These are phyloP conservation scores for Lepidium campestre DNA, from an alignment of 441 rosid genomes.

Conservation along the genomic window DNA sequence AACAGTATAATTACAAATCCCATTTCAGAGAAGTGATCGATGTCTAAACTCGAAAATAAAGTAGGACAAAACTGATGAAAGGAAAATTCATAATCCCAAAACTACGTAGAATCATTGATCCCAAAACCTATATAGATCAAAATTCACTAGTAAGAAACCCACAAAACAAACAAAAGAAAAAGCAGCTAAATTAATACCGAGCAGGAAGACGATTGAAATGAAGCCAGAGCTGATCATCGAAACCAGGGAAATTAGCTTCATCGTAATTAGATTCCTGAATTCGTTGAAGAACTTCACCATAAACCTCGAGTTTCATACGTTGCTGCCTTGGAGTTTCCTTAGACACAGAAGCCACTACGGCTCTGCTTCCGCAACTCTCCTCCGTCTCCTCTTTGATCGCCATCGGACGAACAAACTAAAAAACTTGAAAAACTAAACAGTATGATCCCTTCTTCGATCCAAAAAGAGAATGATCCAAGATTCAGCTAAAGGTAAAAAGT, in stretches of 20 bases:
- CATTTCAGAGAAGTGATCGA: neutral
- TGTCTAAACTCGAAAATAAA: neutral
- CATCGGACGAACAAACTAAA: slow-evolving; percentile 32
- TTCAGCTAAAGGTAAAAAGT: slow-evolving; percentile 10
- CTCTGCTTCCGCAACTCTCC: slow-evolving; percentile 93
- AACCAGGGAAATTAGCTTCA: slow-evolving; percentile 64
- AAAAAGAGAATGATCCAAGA: slow-evolving; percentile 26
- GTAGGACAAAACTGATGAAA: neutral
- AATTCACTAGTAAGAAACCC: neutral
- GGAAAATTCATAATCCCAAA: too few relatives aligned
- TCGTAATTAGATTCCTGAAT: slow-evolving; percentile 59
- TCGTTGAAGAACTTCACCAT: slow-evolving; percentile 66
- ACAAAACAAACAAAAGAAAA: neutral
- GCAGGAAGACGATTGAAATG: slow-evolving; percentile 97
- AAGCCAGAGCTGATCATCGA: slow-evolving; percentile 90
- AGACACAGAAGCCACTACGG: slow-evolving; percentile 40
- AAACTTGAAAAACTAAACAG: neutral
- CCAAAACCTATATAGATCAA: neutral
- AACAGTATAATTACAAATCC: neutral
- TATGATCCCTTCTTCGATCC: slow-evolving; percentile 7
- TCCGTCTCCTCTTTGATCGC: slow-evolving; percentile 71
- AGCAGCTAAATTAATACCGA: slow-evolving; percentile 29
- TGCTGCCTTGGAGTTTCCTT: slow-evolving; percentile 57
- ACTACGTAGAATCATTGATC: neutral
- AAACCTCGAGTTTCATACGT: slow-evolving; percentile 78